phyloP scores from a whole-genome alignment of 2,329 filamentous ascomycete genomes.

The Pyrenochaeta sp. region DNA sequence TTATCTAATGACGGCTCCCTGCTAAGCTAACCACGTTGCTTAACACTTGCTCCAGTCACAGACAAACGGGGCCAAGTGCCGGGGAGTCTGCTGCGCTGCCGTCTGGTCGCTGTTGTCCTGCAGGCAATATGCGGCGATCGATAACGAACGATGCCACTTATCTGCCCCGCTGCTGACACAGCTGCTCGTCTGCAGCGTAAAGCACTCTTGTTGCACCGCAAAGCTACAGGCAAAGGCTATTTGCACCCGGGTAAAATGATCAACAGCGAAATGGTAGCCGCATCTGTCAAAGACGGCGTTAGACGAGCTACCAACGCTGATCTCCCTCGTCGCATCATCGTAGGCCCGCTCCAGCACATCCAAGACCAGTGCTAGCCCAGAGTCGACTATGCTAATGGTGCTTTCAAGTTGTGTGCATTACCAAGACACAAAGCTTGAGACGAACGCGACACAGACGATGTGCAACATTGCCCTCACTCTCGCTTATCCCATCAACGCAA shows the following conservation, averaged over 20 bases:
- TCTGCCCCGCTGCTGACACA: slow-evolving; percentile 29
- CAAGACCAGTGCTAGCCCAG: slow-evolving; percentile 11
- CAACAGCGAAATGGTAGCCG: slow-evolving; percentile 1
- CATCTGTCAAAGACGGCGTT: slow-evolving; percentile 8
- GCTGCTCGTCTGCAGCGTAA: slow-evolving; percentile 18
- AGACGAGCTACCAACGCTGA: slow-evolving; percentile 11
- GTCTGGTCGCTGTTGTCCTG: slow-evolving; percentile 8
- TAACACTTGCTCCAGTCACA: too few relatives aligned
- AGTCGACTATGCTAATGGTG: slow-evolving; percentile 20
- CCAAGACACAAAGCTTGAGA: slow-evolving; percentile 3
- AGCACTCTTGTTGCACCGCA: background rate
- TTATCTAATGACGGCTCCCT: slow-evolving; percentile 12
- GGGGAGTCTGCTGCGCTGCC: slow-evolving; percentile 3
- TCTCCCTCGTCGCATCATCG: background rate
- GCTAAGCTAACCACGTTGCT: too few relatives aligned
- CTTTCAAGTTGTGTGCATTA: slow-evolving; percentile 7
- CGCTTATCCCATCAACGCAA: slow-evolving; percentile 2
- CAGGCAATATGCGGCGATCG: slow-evolving; percentile 13
- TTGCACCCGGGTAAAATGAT: slow-evolving; percentile 17
- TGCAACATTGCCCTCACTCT: too few relatives aligned
- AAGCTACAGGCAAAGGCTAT: slow-evolving; percentile 3
- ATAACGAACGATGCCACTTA: slow-evolving; percentile 9
- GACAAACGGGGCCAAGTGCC: slow-evolving; percentile 4
- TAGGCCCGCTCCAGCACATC: slow-evolving; percentile 5
- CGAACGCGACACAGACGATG: too few relatives aligned